Evolutionary conservation across 108 stramenopile species (phyloP).

Genomic region (Skeletonema tropicum): DNA sequence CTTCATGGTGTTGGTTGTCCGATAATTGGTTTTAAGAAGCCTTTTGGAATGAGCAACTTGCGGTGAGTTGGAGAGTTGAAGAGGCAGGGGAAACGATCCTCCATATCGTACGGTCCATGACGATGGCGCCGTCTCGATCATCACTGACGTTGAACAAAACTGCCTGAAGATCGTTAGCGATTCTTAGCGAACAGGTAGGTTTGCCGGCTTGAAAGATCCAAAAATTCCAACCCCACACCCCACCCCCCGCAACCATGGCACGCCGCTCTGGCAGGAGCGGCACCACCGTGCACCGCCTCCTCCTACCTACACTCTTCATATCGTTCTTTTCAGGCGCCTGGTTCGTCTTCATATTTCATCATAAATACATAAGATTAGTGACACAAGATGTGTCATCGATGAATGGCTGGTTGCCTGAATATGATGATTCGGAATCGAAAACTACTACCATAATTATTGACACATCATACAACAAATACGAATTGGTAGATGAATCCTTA

Average conservation of each 20-base stretch:
- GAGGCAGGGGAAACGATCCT: background rate
- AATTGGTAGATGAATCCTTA: background rate
- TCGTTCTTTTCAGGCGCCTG: background rate
- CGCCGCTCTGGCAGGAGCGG: background rate
- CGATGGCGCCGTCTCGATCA: background rate
- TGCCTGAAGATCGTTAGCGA: background rate
- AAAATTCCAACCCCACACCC: too few relatives aligned
- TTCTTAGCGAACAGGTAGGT: background rate
- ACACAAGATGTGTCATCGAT: conserved; percentile 2
- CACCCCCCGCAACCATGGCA: background rate
- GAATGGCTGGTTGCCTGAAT: background rate
- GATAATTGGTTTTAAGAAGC: background rate
- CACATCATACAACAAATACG: too few relatives aligned
- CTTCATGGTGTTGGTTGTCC: conserved; percentile 57
- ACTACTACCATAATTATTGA: background rate
- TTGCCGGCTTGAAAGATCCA: too few relatives aligned
- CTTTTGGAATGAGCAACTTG: background rate
- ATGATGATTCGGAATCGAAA: background rate
- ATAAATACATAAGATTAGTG: background rate
- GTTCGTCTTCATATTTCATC: background rate
- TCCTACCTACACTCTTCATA: background rate
- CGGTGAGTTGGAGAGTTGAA: conserved; percentile 6
- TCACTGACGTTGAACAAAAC: conserved; percentile 2
- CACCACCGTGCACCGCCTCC: background rate
- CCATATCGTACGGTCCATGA: background rate